A percentile compares a stretch with the other conserved stretches of the same genome.
Evolutionary conservation across 371 early-diverging fungal genomes (phyloP).

Genomic region (Mucor irregularis): DNA sequence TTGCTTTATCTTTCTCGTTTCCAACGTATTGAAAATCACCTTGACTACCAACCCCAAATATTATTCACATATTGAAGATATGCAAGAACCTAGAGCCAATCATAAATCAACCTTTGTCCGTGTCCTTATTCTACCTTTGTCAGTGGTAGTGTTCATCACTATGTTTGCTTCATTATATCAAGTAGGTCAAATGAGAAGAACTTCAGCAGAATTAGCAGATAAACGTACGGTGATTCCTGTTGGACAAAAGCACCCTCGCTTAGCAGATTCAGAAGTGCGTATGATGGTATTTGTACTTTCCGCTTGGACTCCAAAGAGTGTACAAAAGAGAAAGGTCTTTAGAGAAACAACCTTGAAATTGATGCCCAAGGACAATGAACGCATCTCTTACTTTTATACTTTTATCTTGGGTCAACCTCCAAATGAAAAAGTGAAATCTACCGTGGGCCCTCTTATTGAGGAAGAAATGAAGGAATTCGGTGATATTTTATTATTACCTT

Average conservation of each 20-base stretch:
- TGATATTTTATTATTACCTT: constrained; percentile 50
- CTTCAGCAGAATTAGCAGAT: constrained; percentile 19
- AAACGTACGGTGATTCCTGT: constrained; percentile 23
- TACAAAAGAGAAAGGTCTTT: constrained; percentile 49
- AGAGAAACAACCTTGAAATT: constrained; percentile 58
- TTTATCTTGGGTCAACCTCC: constrained; percentile 60
- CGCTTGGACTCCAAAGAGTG: constrained; percentile 58
- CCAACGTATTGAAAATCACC: constrained; percentile 37
- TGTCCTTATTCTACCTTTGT: constrained; percentile 39
- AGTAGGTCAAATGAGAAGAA: constrained; percentile 32
- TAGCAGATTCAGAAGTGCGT: constrained; percentile 33
- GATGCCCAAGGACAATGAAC: constrained; percentile 46
- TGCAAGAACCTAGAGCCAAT: constrained; percentile 25
- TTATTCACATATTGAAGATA: constrained; percentile 24
- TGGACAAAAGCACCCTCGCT: constrained; percentile 22
- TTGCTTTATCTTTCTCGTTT: constrained; percentile 47
- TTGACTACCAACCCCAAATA: constrained; percentile 34
- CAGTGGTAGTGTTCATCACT: constrained; percentile 45
- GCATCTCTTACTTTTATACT: constrained; percentile 49
- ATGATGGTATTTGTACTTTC: constrained; percentile 59
- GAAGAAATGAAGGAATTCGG: constrained; percentile 40
- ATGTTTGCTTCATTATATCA: constrained; percentile 46
- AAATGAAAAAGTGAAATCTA: constrained; percentile 23
- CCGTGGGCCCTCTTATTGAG: constrained; percentile 37
- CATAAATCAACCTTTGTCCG: constrained; percentile 43